Base-by-base conservation (phyloP, 2,329 filamentous ascomycete genomes). In the Diatrype stigma region DNA sequence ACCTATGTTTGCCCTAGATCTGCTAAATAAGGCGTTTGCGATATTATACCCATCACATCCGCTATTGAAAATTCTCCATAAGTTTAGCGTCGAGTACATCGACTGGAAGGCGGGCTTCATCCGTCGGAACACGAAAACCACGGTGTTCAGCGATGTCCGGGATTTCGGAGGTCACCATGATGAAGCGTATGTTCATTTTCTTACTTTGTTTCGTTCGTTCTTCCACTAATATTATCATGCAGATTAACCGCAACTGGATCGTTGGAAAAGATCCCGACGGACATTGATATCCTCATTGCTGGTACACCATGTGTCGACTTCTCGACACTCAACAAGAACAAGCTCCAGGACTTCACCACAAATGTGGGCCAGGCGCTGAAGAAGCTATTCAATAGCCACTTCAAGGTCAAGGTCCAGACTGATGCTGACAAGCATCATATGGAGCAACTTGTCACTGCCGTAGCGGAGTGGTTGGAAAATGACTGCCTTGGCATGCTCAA, bases 301-400 rank as follows among this genome's bases (percentile, higher is more conserved):
- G 89, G 89, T 0, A 89, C 86, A 40, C 85, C 86, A 0, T 94
- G 89, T 57, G 86, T 89, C 2, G 88, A 92, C 59, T 89, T 87
- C 56, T 92, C 88, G 0, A 62, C 56, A 0, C 66, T 91, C 30
- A 93, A 91, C 63, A 53, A 47, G 7, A 56, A 52, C 1, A 79
- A 71, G 46, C 65, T 73, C 4, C 70, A 71, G 16, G 82, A 82
- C 51, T 66, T 67, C 0, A 64, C 85, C 0, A 68, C 75, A 1
- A 72, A 79, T 7, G 65, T 70, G 2, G 81, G 81, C 1, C 78
- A 85, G 6, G n/a, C 2, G 53, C 34, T 55, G 2, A 22, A 45
- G 2, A 16, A 46, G 4, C 11, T 44, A 2, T 6, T 45, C 12
- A 40, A 49, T n/a, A 8, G 4, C 6, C 6, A 5, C 10, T 42